Conservation (phyloP, 495 filamentous ascomycete species). For the Trypethelium eluteriae region DNA sequence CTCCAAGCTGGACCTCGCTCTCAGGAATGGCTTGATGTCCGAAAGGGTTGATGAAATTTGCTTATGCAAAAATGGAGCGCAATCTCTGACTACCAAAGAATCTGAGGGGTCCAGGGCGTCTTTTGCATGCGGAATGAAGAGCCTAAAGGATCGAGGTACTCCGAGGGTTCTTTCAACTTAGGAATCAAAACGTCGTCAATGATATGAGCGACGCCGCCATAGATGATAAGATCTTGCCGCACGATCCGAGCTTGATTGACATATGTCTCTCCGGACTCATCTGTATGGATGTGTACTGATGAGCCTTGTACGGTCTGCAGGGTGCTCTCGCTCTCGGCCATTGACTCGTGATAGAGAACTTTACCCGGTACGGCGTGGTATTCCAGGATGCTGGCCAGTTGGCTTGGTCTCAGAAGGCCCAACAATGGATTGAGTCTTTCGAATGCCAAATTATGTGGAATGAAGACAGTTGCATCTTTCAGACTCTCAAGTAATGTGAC, state of each 20-base stretch:
- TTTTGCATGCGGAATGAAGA: not conserved
- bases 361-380: slow-evolving; percentile 4
- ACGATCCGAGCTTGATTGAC: slow-evolving; percentile 4
- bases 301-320: not conserved
- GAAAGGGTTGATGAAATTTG: no score
- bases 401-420: not conserved
- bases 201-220: slow-evolving; percentile 14
- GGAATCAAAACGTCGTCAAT: slow-evolving; percentile 13
- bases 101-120: not conserved
- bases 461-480: slow-evolving; percentile 11
- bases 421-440: not conserved
- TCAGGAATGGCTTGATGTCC: no score
- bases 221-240: slow-evolving; percentile 11
- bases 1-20: no score
- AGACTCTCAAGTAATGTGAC: slow-evolving; percentile 6
- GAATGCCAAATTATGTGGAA: slow-evolving; percentile 11
- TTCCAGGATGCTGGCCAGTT: slow-evolving; percentile 2
- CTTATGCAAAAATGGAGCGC: no score
- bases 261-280: not conserved
- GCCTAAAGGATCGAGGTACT: not conserved
- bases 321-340: not conserved
- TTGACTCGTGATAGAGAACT: not conserved
- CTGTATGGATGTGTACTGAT: not conserved
- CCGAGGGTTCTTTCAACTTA: not conserved
- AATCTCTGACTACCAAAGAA: not conserved